Conservation (phyloP, 169 alveolate species). For the Cryptosporidium sp. region DNA sequence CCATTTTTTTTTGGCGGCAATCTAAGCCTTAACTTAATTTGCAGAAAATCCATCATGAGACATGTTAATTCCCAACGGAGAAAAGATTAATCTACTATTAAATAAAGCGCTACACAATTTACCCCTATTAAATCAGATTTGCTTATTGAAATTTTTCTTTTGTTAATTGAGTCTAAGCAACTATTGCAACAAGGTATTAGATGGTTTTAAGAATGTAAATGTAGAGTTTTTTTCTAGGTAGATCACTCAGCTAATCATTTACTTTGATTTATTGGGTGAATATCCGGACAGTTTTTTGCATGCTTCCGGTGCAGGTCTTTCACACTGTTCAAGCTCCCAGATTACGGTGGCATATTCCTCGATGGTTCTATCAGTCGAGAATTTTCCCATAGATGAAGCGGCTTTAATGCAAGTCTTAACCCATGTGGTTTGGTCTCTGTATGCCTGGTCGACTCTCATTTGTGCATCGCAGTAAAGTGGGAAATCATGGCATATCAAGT, state of each 20-base stretch:
- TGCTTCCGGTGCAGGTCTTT: slow-evolving; percentile 75
- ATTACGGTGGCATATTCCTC: slow-evolving; percentile 88
- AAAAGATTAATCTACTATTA: neutral
- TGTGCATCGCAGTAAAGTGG: slow-evolving; percentile 88
- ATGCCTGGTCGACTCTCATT: slow-evolving; percentile 87
- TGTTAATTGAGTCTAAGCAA: neutral
- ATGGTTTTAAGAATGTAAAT: neutral
- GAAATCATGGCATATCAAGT: slow-evolving; percentile 88
- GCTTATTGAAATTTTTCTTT: neutral
- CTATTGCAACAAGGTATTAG: neutral
- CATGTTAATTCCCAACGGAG: neutral
- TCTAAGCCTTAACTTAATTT: neutral
- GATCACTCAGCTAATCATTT: neutral
- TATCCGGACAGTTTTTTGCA: slow-evolving; percentile 44
- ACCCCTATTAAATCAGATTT: neutral
- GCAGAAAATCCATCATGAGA: neutral
- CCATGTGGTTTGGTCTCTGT: slow-evolving; percentile 87
- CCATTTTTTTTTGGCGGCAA: neutral
- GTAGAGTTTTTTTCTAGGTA: neutral
- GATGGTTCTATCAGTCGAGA: slow-evolving; percentile 92
- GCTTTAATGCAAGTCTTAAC: slow-evolving; percentile 86
- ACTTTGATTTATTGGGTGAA: slow-evolving; percentile 20
- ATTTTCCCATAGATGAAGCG: slow-evolving; percentile 89
- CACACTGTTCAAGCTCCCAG: slow-evolving; percentile 83
- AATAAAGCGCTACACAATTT: neutral